Conservation (phyloP, 2,329 filamentous ascomycete species). For the Colletotrichum lini region DNA sequence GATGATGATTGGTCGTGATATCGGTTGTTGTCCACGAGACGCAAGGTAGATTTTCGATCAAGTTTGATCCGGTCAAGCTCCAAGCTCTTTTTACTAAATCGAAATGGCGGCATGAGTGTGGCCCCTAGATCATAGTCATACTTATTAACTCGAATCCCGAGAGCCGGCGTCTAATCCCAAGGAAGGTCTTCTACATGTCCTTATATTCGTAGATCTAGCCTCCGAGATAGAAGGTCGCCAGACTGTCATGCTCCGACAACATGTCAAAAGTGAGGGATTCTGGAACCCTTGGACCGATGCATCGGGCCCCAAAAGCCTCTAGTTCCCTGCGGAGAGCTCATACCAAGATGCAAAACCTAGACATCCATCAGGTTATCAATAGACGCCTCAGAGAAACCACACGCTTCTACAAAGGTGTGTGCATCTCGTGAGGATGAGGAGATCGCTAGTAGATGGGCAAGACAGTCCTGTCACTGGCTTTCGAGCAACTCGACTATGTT, state of each 20-base stretch:
- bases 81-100: neutral
- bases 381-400: neutral
- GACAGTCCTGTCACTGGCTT: neutral
- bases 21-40: neutral
- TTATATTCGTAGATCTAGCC: neutral
- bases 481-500: neutral
- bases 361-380: neutral
- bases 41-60: neutral
- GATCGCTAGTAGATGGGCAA: neutral
- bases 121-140: neutral
- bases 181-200: neutral
- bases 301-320: neutral
- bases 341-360: neutral
- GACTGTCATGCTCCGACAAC: neutral
- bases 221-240: neutral
- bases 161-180: neutral
- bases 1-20: neutral
- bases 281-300: neutral
- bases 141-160: too few species aligned
- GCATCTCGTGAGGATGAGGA: neutral
- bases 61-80: constrained; percentile 10
- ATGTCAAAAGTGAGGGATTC: too few species aligned
- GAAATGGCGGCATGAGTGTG: neutral
- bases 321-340: neutral
- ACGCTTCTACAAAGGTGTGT: neutral